Percentiles rank a stretch among this genome's conserved stretches.
These are phyloP conservation scores for Hymenoscyphus repandus DNA, from an alignment of 2,329 filamentous ascomycete species.

Conservation along the genomic window DNA sequence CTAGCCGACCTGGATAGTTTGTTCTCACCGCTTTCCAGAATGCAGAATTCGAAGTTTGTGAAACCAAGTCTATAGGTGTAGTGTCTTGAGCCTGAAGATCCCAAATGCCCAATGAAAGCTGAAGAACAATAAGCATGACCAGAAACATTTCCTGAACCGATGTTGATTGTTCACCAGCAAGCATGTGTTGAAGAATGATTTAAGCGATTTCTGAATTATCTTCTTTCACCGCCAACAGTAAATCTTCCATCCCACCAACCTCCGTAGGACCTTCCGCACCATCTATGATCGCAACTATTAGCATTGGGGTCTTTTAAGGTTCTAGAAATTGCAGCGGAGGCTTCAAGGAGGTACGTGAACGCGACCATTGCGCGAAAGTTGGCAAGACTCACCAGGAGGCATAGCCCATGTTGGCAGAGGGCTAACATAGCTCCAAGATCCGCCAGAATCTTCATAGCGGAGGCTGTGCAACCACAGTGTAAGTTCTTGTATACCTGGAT, in stretches of 20 bases:
- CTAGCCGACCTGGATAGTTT: too few species aligned
- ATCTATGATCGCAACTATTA: conserved; percentile 12
- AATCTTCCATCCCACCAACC: conserved; percentile 55
- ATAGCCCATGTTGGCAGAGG: conserved; percentile 81
- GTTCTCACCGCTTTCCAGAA: neutral
- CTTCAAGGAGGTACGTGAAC: neutral
- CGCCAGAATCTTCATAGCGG: conserved; percentile 78
- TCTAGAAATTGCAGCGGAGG: neutral
- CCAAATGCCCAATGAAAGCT: too few species aligned
- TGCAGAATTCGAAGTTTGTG: neutral
- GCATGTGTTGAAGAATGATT: neutral
- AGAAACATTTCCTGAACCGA: too few species aligned
- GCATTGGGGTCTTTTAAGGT: neutral
- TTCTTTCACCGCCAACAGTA: conserved; percentile 45
- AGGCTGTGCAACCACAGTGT: conserved; percentile 91
- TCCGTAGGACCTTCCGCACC: conserved; percentile 56
- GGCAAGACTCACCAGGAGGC: conserved; percentile 49
- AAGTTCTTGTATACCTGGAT: conserved; percentile 84
- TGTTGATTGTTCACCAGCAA: neutral
- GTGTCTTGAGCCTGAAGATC: neutral
- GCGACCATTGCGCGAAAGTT: neutral
- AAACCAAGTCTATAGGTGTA: neutral
- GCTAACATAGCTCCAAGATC: conserved; percentile 83
- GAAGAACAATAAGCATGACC: too few species aligned
- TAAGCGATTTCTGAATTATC: conserved; percentile 31